phyloP scores from a whole-genome alignment of 768 basidiomycete genomes.

The Sarcodon aspratus region DNA sequence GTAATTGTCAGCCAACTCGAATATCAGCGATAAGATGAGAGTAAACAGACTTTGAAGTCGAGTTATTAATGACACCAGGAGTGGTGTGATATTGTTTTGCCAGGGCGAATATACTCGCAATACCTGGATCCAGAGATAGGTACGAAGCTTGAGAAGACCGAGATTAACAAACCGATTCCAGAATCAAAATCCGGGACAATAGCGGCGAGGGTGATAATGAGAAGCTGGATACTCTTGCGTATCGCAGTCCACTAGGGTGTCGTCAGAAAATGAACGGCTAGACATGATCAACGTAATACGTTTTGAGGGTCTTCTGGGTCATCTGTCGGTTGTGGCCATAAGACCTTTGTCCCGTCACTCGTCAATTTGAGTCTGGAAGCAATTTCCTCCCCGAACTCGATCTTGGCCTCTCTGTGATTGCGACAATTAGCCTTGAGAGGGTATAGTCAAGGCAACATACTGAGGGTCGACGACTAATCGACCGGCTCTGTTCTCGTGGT shows the following conservation, averaged over 20 bases:
- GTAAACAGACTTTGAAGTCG: constrained; percentile 36
- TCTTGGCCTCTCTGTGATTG: constrained; percentile 39
- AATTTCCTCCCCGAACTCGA: constrained; percentile 47
- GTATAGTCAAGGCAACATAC: constrained; percentile 21
- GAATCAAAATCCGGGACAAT: constrained; percentile 62
- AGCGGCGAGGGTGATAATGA: constrained; percentile 52
- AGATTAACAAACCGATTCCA: constrained; percentile 34
- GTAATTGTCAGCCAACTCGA: too few species aligned
- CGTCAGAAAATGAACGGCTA: background rate
- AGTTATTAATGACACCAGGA: constrained; percentile 43
- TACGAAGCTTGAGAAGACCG: background rate
- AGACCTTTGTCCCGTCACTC: constrained; percentile 41
- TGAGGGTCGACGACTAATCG: constrained; percentile 50
- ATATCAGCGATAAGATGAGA: too few species aligned
- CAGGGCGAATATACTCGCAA: constrained; percentile 50
- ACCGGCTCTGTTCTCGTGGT: constrained; percentile 46
- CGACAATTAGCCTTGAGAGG: background rate
- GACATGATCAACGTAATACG: constrained; percentile 12
- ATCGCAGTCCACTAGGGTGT: constrained; percentile 36
- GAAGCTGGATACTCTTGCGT: constrained; percentile 42
- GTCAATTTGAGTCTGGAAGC: constrained; percentile 47
- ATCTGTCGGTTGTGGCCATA: constrained; percentile 64
- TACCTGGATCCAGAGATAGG: constrained; percentile 24
- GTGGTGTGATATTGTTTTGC: constrained; percentile 45
- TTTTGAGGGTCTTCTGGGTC: constrained; percentile 57